phyloP scores from a whole-genome alignment of 164 flowering plant species.

The Litsea cubeba region DNA sequence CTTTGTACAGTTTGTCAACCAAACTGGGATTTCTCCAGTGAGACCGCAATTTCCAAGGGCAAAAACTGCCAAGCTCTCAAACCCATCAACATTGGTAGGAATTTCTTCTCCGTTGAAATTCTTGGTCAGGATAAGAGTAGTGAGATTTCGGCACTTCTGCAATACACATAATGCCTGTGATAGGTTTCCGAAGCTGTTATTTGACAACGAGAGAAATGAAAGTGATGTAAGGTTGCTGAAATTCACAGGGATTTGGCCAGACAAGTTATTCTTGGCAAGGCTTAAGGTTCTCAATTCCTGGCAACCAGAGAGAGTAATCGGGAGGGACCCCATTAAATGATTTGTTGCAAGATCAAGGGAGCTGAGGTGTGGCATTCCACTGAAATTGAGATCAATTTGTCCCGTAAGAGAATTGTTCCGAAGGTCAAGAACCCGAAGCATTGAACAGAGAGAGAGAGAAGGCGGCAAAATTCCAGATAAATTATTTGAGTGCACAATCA shows the following conservation, averaged over 20 bases:
- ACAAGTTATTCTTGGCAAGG: constrained; percentile 56
- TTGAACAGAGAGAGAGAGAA: constrained; percentile 43
- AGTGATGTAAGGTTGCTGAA: constrained; percentile 48
- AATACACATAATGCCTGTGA: constrained; percentile 45
- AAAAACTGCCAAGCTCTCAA: constrained; percentile 45
- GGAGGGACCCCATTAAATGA: constrained; percentile 57
- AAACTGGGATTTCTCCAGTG: constrained; percentile 52
- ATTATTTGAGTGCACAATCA: constrained; percentile 57
- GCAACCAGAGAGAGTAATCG: constrained; percentile 51
- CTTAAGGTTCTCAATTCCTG: constrained; percentile 47
- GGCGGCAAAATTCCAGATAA: constrained; percentile 62
- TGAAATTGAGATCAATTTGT: constrained; percentile 45
- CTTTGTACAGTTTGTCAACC: constrained; percentile 49
- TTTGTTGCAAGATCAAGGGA: constrained; percentile 78
- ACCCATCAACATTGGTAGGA: constrained; percentile 42
- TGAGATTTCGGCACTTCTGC: constrained; percentile 61
- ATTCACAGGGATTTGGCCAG: constrained; percentile 46
- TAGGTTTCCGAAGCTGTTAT: constrained; percentile 58
- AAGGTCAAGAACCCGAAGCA: constrained; percentile 58
- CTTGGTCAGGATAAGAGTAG: constrained; percentile 62
- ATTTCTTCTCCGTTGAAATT: constrained; percentile 70
- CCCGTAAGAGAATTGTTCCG: constrained; percentile 68
- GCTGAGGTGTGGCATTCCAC: constrained; percentile 40
- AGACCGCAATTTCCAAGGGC: constrained; percentile 72
- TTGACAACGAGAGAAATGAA: constrained; percentile 63